These are phyloP conservation scores for Tylopilus felleus DNA, from an alignment of 768 basidiomycete genomes.

Conservation along the genomic window DNA sequence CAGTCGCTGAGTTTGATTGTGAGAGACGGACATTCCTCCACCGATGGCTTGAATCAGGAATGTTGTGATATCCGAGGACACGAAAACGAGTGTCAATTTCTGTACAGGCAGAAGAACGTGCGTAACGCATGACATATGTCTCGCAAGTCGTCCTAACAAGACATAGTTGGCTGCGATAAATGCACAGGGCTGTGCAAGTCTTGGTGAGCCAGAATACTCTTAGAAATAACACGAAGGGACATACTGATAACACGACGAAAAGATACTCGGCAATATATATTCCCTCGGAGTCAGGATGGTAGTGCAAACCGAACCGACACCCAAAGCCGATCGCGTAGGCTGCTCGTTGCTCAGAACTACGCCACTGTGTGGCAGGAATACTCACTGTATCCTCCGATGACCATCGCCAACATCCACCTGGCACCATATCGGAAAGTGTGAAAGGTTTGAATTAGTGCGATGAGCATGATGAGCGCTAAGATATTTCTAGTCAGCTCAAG, in stretches of 20 bases:
- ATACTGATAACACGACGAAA: constrained; percentile 55
- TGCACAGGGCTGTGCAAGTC: constrained; percentile 54
- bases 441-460: constrained; percentile 44
- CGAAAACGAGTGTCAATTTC: constrained; percentile 54
- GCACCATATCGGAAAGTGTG: constrained; percentile 44
- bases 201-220: background rate
- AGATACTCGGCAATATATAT: constrained; percentile 57
- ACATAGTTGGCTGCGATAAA: constrained; percentile 71
- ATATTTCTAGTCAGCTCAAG: background rate
- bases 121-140: constrained; percentile 42
- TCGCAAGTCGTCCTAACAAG: constrained; percentile 59
- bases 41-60: constrained; percentile 58
- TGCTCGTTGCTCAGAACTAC: constrained; percentile 20
- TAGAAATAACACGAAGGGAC: constrained; percentile 10
- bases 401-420: constrained; percentile 59
- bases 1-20: constrained; percentile 15
- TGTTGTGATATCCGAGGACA: constrained; percentile 60
- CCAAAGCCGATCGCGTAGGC: constrained; percentile 57
- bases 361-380: background rate
- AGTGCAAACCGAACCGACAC: constrained; percentile 53
- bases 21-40: constrained; percentile 5
- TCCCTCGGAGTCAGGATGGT: constrained; percentile 48
- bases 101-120: constrained; percentile 48
- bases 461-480: constrained; percentile 33
- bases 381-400: constrained; percentile 58